Base-by-base conservation (phyloP, 768 basidiomycete genomes). In the Tulasnella sp. region DNA sequence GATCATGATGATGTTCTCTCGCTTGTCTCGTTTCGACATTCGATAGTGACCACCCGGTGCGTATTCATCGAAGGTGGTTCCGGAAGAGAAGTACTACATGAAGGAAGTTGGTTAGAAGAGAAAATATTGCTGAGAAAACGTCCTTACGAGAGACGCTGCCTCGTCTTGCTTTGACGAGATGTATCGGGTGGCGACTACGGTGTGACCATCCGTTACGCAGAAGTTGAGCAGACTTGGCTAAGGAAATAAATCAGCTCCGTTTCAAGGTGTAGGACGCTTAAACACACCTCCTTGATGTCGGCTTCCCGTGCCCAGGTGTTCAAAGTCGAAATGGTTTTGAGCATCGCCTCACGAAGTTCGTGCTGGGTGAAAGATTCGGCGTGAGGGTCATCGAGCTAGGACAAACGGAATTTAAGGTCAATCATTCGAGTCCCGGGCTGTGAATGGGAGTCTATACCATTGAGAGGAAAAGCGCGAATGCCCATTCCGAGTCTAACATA, bases 1-100 rank as follows among this genome's bases (percentile, higher is more conserved):
- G 79, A 94, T 88, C 90, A 98, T 90, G 76, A 99, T 94, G 76
- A 98, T 97, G 76, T 94, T 92, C 79, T 98, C 96, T 72, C 95
- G 83, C 79, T 96, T 97, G 81, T 98, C 95, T 37, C 90, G 87
- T 80, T 97, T 98, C 5, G 89, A 89, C 95, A 98, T 98, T 78
- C 89, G 89, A 79, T 96, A 96, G 78, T 95, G 90, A 29, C 93
- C 92, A 5, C 92, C 94, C 75, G 90, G 87, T 32, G 88, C 87
- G 76, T 90, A 94, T 81, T 97, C 94, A 70, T 90, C 91, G 77
- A 98, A 98, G 29, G 90, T 89, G 6, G 94, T 96, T 1, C 96
- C 96, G 16, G 95, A 95, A 3, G 95, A 95, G 80, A 93, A 96
- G 90, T 94, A 96, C 88, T 94, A 74, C 62, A 59, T 44, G 70